A percentile compares a stretch with the other conserved stretches of the same genome.
Evolutionary conservation across 441 rosid species (phyloP).

Genomic region (Iberis amara): DNA sequence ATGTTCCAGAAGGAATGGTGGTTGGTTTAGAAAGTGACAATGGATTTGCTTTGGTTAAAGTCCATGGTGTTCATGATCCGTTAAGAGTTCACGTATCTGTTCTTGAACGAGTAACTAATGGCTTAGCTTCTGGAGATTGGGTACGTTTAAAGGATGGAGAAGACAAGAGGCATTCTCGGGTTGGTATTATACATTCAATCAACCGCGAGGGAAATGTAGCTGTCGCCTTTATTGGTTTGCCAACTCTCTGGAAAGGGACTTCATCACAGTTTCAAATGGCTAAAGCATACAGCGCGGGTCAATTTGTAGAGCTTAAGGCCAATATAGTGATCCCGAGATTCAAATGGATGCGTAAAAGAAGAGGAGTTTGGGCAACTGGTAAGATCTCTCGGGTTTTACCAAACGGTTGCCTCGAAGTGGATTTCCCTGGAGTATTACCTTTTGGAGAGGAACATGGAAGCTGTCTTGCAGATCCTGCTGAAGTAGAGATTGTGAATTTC

Average conservation of each 20-base stretch:
- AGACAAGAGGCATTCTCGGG: slow-evolving; percentile 56
- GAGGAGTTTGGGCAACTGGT: slow-evolving; percentile 69
- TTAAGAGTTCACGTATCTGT: slow-evolving; percentile 57
- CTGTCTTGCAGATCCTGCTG: slow-evolving; percentile 80
- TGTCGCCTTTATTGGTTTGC: slow-evolving; percentile 68
- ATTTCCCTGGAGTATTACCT: slow-evolving; percentile 65
- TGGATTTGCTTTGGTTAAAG: slow-evolving; percentile 67
- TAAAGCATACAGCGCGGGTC: slow-evolving; percentile 59
- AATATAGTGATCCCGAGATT: slow-evolving; percentile 66
- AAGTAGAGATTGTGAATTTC: slow-evolving; percentile 71
- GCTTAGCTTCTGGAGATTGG: slow-evolving; percentile 88
- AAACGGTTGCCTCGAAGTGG: slow-evolving; percentile 78
- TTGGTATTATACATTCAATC: slow-evolving; percentile 75
- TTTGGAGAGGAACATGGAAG: slow-evolving; percentile 42
- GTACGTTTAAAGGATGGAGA: slow-evolving; percentile 60
- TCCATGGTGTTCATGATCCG: slow-evolving; percentile 74
- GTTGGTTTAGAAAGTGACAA: slow-evolving; percentile 57
- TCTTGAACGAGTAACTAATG: slow-evolving; percentile 71
- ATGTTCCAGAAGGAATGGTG: slow-evolving; percentile 70
- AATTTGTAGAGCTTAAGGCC: slow-evolving; percentile 58
- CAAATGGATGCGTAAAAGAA: slow-evolving; percentile 63
- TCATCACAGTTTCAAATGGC: slow-evolving; percentile 71
- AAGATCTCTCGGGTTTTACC: slow-evolving; percentile 57
- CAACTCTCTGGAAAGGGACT: slow-evolving; percentile 71
- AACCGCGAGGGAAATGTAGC: slow-evolving; percentile 55